Percentiles rank a stretch among this genome's conserved stretches.
phyloP scores from a whole-genome alignment of 768 basidiomycete species.

The Termitomyces sp. region DNA sequence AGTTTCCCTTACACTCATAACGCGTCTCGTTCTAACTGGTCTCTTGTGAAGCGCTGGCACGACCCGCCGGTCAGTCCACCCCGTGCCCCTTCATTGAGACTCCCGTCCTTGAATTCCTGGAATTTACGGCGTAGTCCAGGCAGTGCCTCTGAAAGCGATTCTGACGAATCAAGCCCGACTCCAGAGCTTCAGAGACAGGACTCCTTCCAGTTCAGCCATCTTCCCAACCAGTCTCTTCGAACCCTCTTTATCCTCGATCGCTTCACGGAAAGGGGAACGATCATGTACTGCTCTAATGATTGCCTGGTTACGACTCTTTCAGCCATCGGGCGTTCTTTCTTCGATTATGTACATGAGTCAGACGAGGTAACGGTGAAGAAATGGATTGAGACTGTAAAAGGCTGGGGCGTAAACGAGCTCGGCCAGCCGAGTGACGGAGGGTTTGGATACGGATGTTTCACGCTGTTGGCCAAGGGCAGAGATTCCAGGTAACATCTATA shows the following conservation, averaged over 20 bases:
- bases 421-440: slow-evolving; percentile 83
- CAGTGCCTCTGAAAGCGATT: slow-evolving; percentile 11
- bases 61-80: slow-evolving; percentile 63
- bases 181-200: slow-evolving; percentile 17
- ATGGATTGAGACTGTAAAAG: slow-evolving; percentile 76
- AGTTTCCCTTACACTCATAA: slow-evolving; percentile 1
- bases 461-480: slow-evolving; percentile 49
- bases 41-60: slow-evolving; percentile 52
- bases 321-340: slow-evolving; percentile 64
- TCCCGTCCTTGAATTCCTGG: slow-evolving; percentile 24
- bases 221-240: slow-evolving; percentile 66
- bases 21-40: background rate
- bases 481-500: slow-evolving; percentile 45
- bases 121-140: slow-evolving; percentile 15
- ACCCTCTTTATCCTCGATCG: slow-evolving; percentile 81
- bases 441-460: slow-evolving; percentile 77
- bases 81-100: slow-evolving; percentile 30
- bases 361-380: slow-evolving; percentile 64
- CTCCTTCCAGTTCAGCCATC: slow-evolving; percentile 50
- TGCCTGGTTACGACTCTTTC: slow-evolving; percentile 54
- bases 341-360: slow-evolving; percentile 62
- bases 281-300: slow-evolving; percentile 73
- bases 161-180: slow-evolving; percentile 13
- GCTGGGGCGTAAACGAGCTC: slow-evolving; percentile 81
- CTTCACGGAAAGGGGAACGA: slow-evolving; percentile 60